Evolutionary conservation across 768 basidiomycete genomes (phyloP), one percentile per base, ranked within the genome.

Genomic region (Tephrocybe rancida): DNA sequence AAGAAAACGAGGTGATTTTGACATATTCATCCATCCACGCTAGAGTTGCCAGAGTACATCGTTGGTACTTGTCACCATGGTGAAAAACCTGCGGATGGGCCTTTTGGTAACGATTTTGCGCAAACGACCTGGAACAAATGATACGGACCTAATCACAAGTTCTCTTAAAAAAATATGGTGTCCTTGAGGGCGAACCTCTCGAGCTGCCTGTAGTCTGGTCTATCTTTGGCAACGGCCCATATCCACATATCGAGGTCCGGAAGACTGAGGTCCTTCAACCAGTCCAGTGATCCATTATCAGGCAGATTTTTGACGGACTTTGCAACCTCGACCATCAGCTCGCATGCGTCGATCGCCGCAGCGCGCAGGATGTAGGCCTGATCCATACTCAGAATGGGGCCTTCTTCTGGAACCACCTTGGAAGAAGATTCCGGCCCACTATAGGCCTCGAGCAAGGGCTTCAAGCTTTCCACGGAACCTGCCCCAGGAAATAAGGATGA

Each of bases 141-240:
- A 5, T n/a, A 34, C 18, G 7, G 6, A 32, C 30, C 10, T 37
- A 16, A 5, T 7, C 32, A 30, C 16, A 53, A 43, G 10, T 16
- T 24, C 14, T 22, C 38, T 78, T 67, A 93, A 67, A 90, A 95
- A 67, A 85, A 91, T 35, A 81, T 72, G 0, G 90, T 90, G 55
- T 84, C 73, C 50, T 75, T 73, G 65, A 82, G 69, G n/a, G 80
- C 86, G 62, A 92, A 88, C 58, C 91, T 73, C 59, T 77, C 76
- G 35, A 93, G 72, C 44, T 69, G 69, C 46, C 87, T 74, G 63
- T 91, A 92, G 67, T 91, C 90, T 26, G 70, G 59, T 57, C 89
- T 74, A 60, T 91, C 90, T 64, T 94, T 92, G 32, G 88, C 89
- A 4, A 90, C 80, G 27, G 83, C 76, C 88, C 91, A 90, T n/a